Percentiles rank a stretch among this genome's conserved stretches.
These are phyloP conservation scores for Cyberlindnera samutprakarnensis DNA, from an alignment of 805 yeast genomes.

Conservation along the genomic window DNA sequence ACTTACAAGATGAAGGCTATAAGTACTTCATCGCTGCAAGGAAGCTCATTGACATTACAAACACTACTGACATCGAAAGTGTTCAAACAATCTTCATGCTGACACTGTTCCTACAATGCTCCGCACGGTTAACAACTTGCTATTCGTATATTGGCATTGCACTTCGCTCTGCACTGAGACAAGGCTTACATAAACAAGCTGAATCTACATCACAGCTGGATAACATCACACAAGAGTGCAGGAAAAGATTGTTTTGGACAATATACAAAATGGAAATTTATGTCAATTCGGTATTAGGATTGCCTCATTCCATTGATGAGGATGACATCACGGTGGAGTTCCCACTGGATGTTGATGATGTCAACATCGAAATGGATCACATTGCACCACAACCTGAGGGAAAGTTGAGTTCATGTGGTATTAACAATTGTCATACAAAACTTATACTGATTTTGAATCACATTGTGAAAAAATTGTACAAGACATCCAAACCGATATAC, in stretches of 20 bases:
- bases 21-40: constrained; percentile 81
- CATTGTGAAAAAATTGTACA: constrained; percentile 68
- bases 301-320: constrained; percentile 69
- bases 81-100: constrained; percentile 85
- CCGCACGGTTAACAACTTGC: constrained; percentile 84
- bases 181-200: constrained; percentile 70
- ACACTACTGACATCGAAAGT: constrained; percentile 73
- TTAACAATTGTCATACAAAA: constrained; percentile 81
- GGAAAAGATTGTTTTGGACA: constrained; percentile 83
- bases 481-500: constrained; percentile 36
- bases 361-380: constrained; percentile 39
- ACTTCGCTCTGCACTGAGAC: constrained; percentile 73
- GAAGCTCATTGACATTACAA: constrained; percentile 77
- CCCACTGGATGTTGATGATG: constrained; percentile 82
- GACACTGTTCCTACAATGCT: constrained; percentile 79
- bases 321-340: constrained; percentile 83
- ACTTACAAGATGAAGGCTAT: constrained; percentile 59
- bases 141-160: constrained; percentile 90
- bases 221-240: constrained; percentile 74
- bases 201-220: constrained; percentile 29
- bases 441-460: constrained; percentile 63
- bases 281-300: constrained; percentile 80
- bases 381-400: constrained; percentile 27
- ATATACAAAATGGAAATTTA: constrained; percentile 87
- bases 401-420: constrained; percentile 32